Conservation (phyloP, 129 eudicot genomes). For the Silybum marianum region DNA sequence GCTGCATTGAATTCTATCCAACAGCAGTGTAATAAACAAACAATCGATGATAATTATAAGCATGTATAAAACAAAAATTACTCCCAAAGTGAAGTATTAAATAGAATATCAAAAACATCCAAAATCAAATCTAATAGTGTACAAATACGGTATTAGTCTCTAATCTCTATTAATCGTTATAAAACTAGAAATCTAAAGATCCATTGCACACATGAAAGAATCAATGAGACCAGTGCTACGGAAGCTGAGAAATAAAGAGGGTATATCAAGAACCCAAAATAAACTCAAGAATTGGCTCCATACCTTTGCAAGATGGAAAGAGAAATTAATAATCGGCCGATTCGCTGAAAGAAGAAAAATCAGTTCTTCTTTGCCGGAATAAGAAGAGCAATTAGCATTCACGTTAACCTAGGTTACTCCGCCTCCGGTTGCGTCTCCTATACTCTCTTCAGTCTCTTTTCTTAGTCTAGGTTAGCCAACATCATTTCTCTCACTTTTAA, state of each 20-base stretch:
- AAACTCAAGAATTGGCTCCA: background rate
- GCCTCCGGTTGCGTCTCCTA: slow-evolving; percentile 1
- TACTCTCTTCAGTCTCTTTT: slow-evolving; percentile 15
- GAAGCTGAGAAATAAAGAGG: background rate
- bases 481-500: slow-evolving; percentile 13
- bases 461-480: slow-evolving; percentile 13
- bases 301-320: background rate
- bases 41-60: background rate
- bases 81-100: background rate
- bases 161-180: background rate
- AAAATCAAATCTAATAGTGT: slow-evolving; percentile 8
- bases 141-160: background rate
- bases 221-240: background rate
- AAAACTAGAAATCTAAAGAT: slow-evolving; percentile 12
- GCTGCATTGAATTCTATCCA: slow-evolving; percentile 9
- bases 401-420: slow-evolving; percentile 22
- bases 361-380: background rate
- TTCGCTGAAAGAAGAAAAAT: slow-evolving; percentile 6
- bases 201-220: slow-evolving; percentile 1
- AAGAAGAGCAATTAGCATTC: background rate
- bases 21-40: background rate
- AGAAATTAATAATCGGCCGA: slow-evolving; percentile 11
- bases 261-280: slow-evolving; percentile 6
- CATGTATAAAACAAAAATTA: slow-evolving; percentile 3
- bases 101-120: slow-evolving; percentile 9